Base-by-base conservation (phyloP, 345 rosid genomes). In the Eucalyptus marginata region DNA sequence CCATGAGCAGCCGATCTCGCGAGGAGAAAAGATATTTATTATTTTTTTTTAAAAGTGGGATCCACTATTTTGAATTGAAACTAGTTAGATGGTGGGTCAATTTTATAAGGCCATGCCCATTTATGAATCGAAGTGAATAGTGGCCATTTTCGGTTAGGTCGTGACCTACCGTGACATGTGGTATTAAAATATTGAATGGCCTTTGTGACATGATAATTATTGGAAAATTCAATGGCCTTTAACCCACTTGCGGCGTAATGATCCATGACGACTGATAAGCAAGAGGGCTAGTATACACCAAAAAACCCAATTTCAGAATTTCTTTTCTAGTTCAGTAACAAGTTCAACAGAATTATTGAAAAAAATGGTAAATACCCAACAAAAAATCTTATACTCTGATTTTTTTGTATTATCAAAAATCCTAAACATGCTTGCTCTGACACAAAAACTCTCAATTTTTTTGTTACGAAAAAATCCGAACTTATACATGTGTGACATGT, bases 41-140 rank as follows among this genome's bases (percentile, higher is more conserved):
- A 36, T 36, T 36, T 33, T 16, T 29, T 64, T 24, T 54, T 52
- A 4, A 87, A 3, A 87, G 86, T 88, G 89, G 89, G 89, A 80
- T 43, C 89, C 89, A 80, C 50, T 68, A 20, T 33, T 33, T 33
- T 33, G 76, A 47, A 87, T 47, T 71, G 62, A 40, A 51, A 83
- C 58, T 71, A 44, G 89, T 88, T 88, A 88, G 89, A 79, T 83
- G 86, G 29, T 15, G 71, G 89, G 58, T 86, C 56, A 79, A 86
- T 88, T 88, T 86, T 88, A 40, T 40, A 29, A 8, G 89, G 89
- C 86, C 89, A 83, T 52, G 49, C 89, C 86, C 59, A 80, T 88
- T 83, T 80, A 88, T 88, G 89, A 88, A 22, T 50, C 18, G 89
- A 83, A 83, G 89, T 88, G 86, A 88, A 83, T 56, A 56, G 87